A percentile compares a stretch with the other conserved stretches of the same genome.
phyloP scores from a whole-genome alignment of 1,284 basidiomycete species.

The Cutaneotrichosporon dermatis region DNA sequence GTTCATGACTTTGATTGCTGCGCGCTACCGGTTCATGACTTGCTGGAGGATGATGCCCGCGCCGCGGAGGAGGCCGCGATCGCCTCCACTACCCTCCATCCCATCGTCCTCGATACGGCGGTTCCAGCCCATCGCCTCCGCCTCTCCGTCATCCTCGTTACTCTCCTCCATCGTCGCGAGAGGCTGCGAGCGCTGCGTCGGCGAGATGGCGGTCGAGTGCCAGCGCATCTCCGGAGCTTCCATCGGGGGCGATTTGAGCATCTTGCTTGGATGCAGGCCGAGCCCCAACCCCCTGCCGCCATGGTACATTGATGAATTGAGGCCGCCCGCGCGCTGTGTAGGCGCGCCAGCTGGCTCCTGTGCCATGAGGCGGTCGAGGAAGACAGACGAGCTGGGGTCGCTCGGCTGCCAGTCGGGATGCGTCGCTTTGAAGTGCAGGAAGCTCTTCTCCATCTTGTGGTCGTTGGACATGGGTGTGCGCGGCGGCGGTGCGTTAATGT shows the following conservation, averaged over 20 bases:
- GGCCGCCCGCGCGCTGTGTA: background rate
- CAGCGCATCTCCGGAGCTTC: background rate
- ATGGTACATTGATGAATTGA: constrained; percentile 13
- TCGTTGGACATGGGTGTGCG: constrained; percentile 54
- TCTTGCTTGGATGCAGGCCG: background rate
- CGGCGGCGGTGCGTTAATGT: background rate
- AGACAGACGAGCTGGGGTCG: constrained; percentile 78
- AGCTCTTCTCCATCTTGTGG: constrained; percentile 97
- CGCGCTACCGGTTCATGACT: constrained; percentile 35
- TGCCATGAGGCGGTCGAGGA: constrained; percentile 75
- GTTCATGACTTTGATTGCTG: too few species aligned
- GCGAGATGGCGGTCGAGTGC: background rate
- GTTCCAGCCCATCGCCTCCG: constrained; percentile 21
- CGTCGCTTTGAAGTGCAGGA: constrained; percentile 91
- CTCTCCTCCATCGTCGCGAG: constrained; percentile 21
- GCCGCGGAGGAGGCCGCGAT: constrained; percentile 33
- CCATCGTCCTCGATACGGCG: constrained; percentile 14
- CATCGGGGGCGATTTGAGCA: background rate
- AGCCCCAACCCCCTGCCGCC: constrained; percentile 13
- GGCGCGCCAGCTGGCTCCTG: background rate
- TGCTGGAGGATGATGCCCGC: constrained; percentile 44
- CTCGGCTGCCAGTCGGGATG: constrained; percentile 91
- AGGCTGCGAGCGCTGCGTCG: background rate
- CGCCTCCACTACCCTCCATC: constrained; percentile 20
- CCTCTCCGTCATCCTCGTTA: constrained; percentile 21